Evolutionary conservation across 2,329 filamentous ascomycete species (phyloP).

Genomic region (Aspergillus uvarum): DNA sequence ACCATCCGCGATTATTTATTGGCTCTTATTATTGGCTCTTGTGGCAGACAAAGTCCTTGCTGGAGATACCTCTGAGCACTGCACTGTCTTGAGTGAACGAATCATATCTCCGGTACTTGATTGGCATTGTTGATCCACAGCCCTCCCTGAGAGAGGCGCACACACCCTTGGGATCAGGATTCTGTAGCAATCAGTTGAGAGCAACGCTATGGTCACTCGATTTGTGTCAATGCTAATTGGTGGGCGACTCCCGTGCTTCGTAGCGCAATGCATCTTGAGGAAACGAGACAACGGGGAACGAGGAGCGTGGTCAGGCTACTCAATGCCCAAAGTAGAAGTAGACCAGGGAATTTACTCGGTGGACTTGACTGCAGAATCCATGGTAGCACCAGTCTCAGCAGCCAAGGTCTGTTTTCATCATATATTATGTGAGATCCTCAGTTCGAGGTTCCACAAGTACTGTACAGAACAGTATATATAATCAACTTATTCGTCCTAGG

Average conservation of each 20-base stretch:
- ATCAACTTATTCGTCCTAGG: background rate
- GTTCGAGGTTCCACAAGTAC: no score
- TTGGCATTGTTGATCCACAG: conserved; percentile 3
- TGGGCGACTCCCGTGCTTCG: background rate
- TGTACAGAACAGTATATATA: background rate
- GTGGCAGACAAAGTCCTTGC: background rate
- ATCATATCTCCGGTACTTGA: background rate
- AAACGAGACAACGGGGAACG: background rate
- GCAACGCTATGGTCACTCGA: background rate
- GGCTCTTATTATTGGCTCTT: background rate
- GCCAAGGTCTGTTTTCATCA: no score
- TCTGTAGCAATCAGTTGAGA: background rate
- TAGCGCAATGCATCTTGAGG: background rate
- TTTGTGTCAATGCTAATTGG: background rate
- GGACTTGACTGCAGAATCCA: background rate
- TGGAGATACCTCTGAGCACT: background rate
- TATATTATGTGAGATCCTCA: no score
- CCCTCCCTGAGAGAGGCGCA: background rate
- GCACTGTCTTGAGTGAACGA: background rate
- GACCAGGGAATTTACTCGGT: background rate
- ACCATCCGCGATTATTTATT: background rate
- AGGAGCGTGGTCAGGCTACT: background rate
- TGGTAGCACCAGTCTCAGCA: background rate
- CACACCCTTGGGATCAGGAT: conserved; percentile 3
- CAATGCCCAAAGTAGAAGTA: background rate